Evolutionary conservation across 371 early-diverging fungal species (phyloP), one percentile per base, ranked within the genome.

Genomic region (Mucor lusitanicus): DNA sequence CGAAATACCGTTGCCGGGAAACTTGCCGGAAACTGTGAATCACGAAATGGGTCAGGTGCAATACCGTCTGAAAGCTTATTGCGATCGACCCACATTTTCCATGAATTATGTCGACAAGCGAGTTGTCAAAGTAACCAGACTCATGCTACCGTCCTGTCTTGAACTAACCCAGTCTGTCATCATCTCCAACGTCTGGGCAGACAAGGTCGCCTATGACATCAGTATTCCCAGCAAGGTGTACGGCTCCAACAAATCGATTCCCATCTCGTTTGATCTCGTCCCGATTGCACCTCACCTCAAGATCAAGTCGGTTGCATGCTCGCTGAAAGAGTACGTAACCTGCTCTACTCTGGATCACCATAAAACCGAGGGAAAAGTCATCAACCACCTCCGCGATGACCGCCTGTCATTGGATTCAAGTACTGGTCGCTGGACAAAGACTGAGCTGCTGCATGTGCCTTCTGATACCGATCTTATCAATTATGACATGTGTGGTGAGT

Each of bases 1-100:
- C 63, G 71, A 74, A 59, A 37, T 80, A 32, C 72, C 74, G 7
- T 39, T 84, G 25, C 80, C 81, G n/a, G 74, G 79, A 23, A 54
- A 74, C 61, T 44, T 80, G 28, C 84, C 82, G 8, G 74, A 78
- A 42, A 68, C 78, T 3, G 70, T 84, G 13, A 62, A 78, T 15
- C 71, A 75, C 35, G 69, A 68, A 25, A 65, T 75, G 56, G 72
- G 70, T 12, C 60, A 69, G 54, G 73, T 81, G 3, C 27, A 30
- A 3, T 81, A 78, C 50, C 61, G 57, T 19, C 66, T 81, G 35
- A 73, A 74, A 54, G 81, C 81, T 19, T 63, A 69, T 17, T 76
- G 73, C 15, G 81, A 81, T 35, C 67, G 81, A 42, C 75, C 81
- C 3, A 68, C 65, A 1, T 78, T 78, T 44, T 69, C 69, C 2